phyloP scores from a whole-genome alignment of 805 yeast genomes.

The Tanozyma kutaoensis region DNA sequence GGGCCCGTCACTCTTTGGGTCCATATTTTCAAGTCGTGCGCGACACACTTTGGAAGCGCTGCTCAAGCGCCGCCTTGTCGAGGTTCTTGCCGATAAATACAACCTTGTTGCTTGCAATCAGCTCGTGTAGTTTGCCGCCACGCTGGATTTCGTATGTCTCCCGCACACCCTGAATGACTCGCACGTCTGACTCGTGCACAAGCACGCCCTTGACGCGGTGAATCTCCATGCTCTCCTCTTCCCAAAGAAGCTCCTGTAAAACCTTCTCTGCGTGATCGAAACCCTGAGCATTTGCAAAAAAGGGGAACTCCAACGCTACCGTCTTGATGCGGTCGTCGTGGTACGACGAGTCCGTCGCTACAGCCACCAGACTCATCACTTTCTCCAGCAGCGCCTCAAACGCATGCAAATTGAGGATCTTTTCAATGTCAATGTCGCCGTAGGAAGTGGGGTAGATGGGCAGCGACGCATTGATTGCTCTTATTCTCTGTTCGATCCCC shows the following conservation, averaged over 20 bases:
- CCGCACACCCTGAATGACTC: constrained; percentile 83
- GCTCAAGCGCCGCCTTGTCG: constrained; percentile 16
- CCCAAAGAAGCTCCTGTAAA: constrained; percentile 73
- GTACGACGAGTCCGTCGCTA: constrained; percentile 7
- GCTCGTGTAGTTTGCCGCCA: constrained; percentile 22
- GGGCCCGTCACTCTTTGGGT: no score
- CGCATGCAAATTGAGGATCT: constrained; percentile 68
- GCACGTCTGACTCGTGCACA: constrained; percentile 20
- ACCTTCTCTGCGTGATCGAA: constrained; percentile 41
- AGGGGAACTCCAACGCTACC: constrained; percentile 28
- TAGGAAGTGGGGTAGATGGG: constrained; percentile 54
- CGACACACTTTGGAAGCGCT: no score
- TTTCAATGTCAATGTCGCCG: constrained; percentile 59
- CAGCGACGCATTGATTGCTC: constrained; percentile 52
- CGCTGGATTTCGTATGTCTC: constrained; percentile 95
- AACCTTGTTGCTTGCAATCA: constrained; percentile 35
- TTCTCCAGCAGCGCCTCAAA: constrained; percentile 33
- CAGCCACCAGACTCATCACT: constrained; percentile 6
- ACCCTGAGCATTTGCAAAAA: constrained; percentile 19
- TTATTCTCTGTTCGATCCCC: constrained; percentile 24
- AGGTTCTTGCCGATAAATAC: constrained; percentile 69
- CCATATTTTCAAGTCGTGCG: no score
- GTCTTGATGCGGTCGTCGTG: constrained; percentile 29
- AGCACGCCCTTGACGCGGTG: constrained; percentile 77
- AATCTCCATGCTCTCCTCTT: constrained; percentile 43